phyloP scores from a whole-genome alignment of 192 early-diverging fungal species.

The Coemansia sp. region DNA sequence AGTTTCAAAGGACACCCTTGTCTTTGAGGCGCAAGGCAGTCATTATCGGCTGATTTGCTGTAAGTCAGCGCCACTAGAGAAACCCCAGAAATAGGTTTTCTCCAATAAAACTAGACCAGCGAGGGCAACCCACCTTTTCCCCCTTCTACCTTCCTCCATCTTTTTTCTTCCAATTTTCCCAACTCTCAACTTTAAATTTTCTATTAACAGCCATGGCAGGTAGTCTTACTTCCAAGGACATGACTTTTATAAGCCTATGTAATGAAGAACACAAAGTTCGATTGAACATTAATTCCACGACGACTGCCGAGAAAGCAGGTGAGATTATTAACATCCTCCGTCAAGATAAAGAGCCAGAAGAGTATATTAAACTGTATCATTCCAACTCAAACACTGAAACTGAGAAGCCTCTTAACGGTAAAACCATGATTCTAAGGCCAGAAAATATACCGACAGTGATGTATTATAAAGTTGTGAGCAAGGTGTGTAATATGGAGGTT shows the following conservation, averaged over 20 bases:
- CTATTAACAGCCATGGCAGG: not conserved
- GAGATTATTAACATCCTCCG: not conserved
- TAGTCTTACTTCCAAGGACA: not conserved
- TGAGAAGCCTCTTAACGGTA: not conserved
- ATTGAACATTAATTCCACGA: not conserved
- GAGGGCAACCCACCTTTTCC: not conserved
- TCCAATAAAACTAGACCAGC: no score
- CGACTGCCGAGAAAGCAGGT: not conserved
- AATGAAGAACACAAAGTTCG: not conserved
- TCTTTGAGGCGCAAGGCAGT: not conserved
- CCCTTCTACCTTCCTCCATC: not conserved
- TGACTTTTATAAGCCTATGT: not conserved
- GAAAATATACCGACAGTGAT: not conserved
- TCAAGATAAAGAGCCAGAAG: not conserved
- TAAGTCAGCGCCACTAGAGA: not conserved
- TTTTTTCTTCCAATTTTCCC: not conserved
- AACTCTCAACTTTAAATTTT: not conserved
- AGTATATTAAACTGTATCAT: not conserved
- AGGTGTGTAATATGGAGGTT: not conserved
- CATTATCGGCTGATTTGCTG: not conserved
- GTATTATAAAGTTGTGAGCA: not conserved
- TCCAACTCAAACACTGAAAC: not conserved
- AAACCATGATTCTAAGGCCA: not conserved
- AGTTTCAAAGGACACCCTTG: not conserved
- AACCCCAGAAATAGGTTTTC: not conserved